A percentile compares a stretch with the other conserved stretches of the same genome.
Conservation (phyloP, 345 rosid genomes). For the Microthlaspi erraticum region DNA sequence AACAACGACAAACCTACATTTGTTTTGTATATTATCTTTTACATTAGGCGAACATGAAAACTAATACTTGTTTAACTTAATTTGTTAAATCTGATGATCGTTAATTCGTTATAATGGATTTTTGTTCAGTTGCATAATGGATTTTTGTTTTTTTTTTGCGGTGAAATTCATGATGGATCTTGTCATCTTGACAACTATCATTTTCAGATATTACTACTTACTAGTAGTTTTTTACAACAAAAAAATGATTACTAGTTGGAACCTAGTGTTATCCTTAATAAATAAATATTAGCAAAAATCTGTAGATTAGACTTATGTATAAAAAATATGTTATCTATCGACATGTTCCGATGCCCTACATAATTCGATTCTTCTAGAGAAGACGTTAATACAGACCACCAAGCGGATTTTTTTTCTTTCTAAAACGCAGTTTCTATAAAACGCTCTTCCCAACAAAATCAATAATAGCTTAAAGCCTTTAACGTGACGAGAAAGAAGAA, state of each 20-base stretch:
- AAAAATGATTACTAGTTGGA: too few species aligned
- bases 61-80: not conserved
- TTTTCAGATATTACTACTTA: too few species aligned
- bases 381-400: conserved; percentile 2
- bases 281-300: too few species aligned
- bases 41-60: conserved; percentile 10
- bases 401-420: too few species aligned
- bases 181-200: too few species aligned
- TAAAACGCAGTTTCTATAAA: not conserved
- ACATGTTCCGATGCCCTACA: not conserved
- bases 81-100: not conserved
- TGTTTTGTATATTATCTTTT: conserved; percentile 12
- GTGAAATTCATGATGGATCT: too few species aligned
- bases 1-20: not conserved
- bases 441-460: conserved; percentile 13
- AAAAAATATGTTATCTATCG: not conserved
- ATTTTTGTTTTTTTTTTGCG: too few species aligned
- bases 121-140: too few species aligned
- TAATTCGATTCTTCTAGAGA: not conserved
- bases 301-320: not conserved
- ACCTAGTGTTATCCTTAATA: too few species aligned
- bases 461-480: conserved; percentile 21
- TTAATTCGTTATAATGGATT: too few species aligned
- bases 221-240: too few species aligned
- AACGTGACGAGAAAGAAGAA: conserved; percentile 28